Evolutionary conservation across 2,329 filamentous ascomycete genomes (phyloP), one percentile per base, ranked within the genome.

Genomic region (Hymenoscyphus scutula): DNA sequence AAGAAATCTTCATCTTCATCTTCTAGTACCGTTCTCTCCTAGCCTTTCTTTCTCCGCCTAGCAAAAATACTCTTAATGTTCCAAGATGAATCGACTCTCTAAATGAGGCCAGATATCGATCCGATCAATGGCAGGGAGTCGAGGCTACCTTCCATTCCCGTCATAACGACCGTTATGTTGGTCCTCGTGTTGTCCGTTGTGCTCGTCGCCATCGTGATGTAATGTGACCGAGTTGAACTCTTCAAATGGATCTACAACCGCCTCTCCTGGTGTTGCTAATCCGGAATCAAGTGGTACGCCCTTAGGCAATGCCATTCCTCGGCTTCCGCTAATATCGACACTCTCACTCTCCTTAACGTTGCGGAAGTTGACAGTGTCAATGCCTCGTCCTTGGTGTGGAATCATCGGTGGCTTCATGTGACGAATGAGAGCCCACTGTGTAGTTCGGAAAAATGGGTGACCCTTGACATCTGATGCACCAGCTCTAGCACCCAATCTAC

Each of bases 341-440:
- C 92, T 97, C 72, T 94, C 90, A 72, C 91, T 96, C 77, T 99
- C 95, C 79, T 98, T 99, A 62, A 99, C 93, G 71, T 96, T 97
- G 68, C 95, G 87, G 83, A 99, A 99, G 77, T 99, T 99, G 73
- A 97, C 82, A 0, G 95, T 97, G 76, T 99, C 95, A 69, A 95
- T 88, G 55, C 91, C 95, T 61, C 90, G 89, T 60, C 92, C 92
- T 75, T 94, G 89, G 72, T 96, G 89, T 10, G 95, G 95, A 53
- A 98, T 89, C 78, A 99, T 99, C 0, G 95, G 95, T 34, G 95
- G 95, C 77, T 97, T 98, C 89, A 93, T 95, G 76, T 99, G 95
- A 60, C 95, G 90, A 69, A 99, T 92, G 45, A 99, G 83, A 27
- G 95, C 95, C 95, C 95, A 99, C 74, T 96, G 92, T 3, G 94